These are phyloP conservation scores for Citrullus mucosospermus DNA, from an alignment of 306 rosid species.

Conservation along the genomic window DNA sequence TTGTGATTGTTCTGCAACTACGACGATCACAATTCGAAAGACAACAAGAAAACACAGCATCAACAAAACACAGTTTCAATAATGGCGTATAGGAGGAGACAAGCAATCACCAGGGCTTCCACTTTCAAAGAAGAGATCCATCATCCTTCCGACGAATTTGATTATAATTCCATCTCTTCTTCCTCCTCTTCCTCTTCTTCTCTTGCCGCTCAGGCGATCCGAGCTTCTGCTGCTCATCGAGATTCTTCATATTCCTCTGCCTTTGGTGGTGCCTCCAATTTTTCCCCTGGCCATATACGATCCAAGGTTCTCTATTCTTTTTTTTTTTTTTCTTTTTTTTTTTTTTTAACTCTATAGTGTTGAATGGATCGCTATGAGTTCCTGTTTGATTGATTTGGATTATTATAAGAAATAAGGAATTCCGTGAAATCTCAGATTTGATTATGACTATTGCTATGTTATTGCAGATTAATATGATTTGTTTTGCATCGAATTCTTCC, in stretches of 20 bases:
- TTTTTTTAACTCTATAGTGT: neutral
- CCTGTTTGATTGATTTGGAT: neutral
- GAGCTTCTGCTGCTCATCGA: slow-evolving; percentile 43
- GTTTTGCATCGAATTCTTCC: neutral
- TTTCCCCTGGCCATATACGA: slow-evolving; percentile 24
- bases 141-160: slow-evolving; percentile 19
- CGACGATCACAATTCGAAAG: neutral
- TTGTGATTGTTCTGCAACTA: neutral
- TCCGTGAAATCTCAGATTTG: neutral
- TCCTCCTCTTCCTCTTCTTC: slow-evolving; percentile 28
- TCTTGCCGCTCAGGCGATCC: slow-evolving; percentile 70
- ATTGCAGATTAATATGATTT: neutral
- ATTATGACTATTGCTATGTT: neutral
- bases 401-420: neutral
- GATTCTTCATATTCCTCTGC: slow-evolving; percentile 38
- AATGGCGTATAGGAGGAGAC: slow-evolving; percentile 94
- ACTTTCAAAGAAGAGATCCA: slow-evolving; percentile 77
- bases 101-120: slow-evolving; percentile 50
- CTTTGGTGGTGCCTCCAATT: slow-evolving; percentile 4
- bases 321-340: too few relatives aligned
- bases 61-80: neutral
- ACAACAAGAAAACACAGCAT: neutral
- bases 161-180: slow-evolving; percentile 7
- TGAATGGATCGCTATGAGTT: neutral
- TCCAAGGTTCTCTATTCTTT: slow-evolving; percentile 32